phyloP scores from a whole-genome alignment of 2,329 filamentous ascomycete genomes.

The Alternaria longipes region DNA sequence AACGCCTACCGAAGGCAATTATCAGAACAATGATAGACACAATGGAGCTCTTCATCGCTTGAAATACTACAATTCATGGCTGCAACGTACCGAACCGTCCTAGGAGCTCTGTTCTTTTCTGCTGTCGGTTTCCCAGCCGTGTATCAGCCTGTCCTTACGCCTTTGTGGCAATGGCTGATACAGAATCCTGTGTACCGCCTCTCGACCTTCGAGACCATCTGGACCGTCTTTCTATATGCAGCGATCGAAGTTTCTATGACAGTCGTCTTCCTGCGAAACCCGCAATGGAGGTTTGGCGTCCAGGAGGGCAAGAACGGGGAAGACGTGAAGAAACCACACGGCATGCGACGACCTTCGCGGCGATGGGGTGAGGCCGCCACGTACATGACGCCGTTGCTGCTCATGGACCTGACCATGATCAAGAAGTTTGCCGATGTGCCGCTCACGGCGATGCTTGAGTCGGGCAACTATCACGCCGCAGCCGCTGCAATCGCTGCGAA shows the following conservation, averaged over 20 bases:
- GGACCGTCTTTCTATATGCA: conserved; percentile 2
- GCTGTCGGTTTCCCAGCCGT: neutral
- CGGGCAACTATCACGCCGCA: conserved; percentile 1
- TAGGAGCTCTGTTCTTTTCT: neutral
- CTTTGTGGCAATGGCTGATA: conserved; percentile 2
- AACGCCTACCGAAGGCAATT: neutral
- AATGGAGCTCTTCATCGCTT: neutral
- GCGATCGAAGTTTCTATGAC: conserved; percentile 3
- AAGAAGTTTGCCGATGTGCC: conserved; percentile 1
- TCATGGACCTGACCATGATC: conserved; percentile 5
- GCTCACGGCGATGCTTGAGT: conserved; percentile 2
- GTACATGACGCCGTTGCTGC: neutral
- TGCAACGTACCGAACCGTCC: neutral
- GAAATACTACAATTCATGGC: too few species aligned
- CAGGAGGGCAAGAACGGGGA: neutral
- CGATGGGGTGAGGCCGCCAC: neutral
- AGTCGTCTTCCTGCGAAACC: neutral
- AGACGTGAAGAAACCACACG: neutral
- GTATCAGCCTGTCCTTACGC: conserved; percentile 2
- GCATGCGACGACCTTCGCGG: conserved; percentile 3
- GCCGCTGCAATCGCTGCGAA: conserved; percentile 1
- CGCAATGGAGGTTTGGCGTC: neutral
- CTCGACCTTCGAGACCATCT: neutral
- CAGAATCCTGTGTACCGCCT: neutral
- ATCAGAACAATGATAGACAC: neutral